Percentiles rank a stretch among this genome's conserved stretches.
Evolutionary conservation across 1,284 basidiomycete genomes (phyloP).

Genomic region (Ustilago trichophora): DNA sequence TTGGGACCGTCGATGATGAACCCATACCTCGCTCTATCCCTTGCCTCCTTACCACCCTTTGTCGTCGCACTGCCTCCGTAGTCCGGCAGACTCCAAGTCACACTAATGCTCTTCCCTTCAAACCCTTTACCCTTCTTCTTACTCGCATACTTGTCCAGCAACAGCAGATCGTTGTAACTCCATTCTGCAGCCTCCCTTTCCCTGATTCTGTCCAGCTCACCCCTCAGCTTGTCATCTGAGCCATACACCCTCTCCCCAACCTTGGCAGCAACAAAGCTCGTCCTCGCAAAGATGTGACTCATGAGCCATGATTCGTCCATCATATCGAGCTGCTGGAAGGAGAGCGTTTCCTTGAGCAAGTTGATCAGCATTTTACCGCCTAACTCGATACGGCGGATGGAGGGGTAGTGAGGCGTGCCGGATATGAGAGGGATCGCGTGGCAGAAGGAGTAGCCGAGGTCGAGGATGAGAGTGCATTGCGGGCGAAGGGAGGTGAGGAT

Average conservation of each 20-base stretch:
- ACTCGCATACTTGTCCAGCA: conserved; percentile 77
- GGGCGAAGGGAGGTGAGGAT: conserved; percentile 67
- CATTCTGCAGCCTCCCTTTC: conserved; percentile 15
- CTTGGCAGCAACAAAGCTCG: conserved; percentile 76
- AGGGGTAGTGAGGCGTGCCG: conserved; percentile 78
- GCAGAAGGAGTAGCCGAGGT: conserved; percentile 90
- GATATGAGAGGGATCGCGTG: conserved; percentile 86
- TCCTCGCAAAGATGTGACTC: conserved; percentile 86
- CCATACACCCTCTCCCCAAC: conserved; percentile 67
- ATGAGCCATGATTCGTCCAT: conserved; percentile 94
- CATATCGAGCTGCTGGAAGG: conserved; percentile 96
- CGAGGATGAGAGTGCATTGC: conserved; percentile 83
- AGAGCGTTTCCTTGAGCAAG: conserved; percentile 89
- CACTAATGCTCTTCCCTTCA: neutral
- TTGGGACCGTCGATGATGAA: conserved; percentile 24
- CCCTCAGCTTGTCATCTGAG: conserved; percentile 15
- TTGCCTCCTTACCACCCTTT: conserved; percentile 6
- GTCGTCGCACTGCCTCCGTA: conserved; percentile 71
- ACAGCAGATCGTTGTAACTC: conserved; percentile 68
- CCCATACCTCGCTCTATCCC: conserved; percentile 38
- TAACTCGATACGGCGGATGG: conserved; percentile 83
- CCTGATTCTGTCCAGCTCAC: neutral
- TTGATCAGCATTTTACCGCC: conserved; percentile 94
- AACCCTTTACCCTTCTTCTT: neutral
- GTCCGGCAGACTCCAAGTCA: conserved; percentile 74